Percentiles rank a stretch among this genome's conserved stretches.
phyloP scores from a whole-genome alignment of 352 stramenopile genomes.

The Globisporangium nunn region DNA sequence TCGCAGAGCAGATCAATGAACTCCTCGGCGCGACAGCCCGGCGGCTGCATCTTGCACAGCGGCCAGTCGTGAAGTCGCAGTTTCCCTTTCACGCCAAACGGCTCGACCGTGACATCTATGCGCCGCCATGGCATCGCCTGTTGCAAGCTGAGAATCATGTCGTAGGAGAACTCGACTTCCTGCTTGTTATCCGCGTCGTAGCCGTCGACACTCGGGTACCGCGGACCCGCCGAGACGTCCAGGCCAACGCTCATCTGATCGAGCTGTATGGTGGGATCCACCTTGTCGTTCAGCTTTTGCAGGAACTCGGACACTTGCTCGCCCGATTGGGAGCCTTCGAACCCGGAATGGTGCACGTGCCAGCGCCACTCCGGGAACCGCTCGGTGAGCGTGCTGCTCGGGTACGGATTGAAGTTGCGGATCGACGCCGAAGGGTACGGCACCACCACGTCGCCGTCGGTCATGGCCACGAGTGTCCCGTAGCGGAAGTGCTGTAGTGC shows the following conservation, averaged over 20 bases:
- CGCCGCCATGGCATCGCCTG: constrained; percentile 46
- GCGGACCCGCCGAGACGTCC: constrained; percentile 8
- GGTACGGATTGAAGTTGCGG: constrained; percentile 62
- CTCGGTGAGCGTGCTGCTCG: constrained; percentile 39
- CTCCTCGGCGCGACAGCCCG: constrained; percentile 50
- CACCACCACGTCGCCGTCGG: constrained; percentile 68
- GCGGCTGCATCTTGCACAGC: constrained; percentile 69
- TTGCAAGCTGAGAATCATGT: constrained; percentile 53
- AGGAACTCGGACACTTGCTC: constrained; percentile 18
- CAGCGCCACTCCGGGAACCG: constrained; percentile 59
- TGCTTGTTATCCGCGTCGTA: constrained; percentile 72
- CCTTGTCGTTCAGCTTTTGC: constrained; percentile 26
- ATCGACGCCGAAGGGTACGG: constrained; percentile 69
- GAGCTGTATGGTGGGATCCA: constrained; percentile 37
- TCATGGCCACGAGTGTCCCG: constrained; percentile 69
- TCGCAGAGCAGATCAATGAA: constrained; percentile 74
- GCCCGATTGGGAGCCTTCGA: constrained; percentile 11
- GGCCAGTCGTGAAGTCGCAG: constrained; percentile 74
- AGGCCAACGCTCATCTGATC: constrained; percentile 1
- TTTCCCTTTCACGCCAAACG: constrained; percentile 55
- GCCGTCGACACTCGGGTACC: constrained; percentile 46
- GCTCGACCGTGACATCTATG: constrained; percentile 61
- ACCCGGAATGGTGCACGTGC: constrained; percentile 66
- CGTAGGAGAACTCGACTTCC: constrained; percentile 67
- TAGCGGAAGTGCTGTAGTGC: constrained; percentile 48